phyloP scores from a whole-genome alignment of 345 rosid species.

The Dimocarpus longan region DNA sequence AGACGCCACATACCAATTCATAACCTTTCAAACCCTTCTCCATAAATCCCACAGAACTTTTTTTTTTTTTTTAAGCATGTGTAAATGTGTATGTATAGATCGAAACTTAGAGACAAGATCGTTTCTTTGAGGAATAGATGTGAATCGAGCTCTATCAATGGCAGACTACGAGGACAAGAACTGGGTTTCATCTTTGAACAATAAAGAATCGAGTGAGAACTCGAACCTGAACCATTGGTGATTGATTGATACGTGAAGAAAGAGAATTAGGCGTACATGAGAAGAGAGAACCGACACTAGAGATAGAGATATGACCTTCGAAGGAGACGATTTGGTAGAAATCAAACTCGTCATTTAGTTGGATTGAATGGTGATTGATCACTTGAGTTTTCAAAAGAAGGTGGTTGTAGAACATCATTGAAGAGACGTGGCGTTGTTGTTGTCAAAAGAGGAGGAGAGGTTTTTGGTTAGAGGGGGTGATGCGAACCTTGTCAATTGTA shows the following conservation, averaged over 20 bases:
- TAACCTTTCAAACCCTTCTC: no score
- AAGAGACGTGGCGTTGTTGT: not conserved
- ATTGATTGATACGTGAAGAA: not conserved
- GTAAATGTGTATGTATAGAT: no score
- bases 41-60: conserved; percentile 33
- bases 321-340: conserved; percentile 54
- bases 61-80: no score
- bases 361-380: no score
- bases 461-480: conserved; percentile 18
- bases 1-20: no score
- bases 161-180: conserved; percentile 56
- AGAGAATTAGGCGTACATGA: conserved; percentile 46
- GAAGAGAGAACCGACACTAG: conserved; percentile 96
- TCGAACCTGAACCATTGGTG: conserved; percentile 39
- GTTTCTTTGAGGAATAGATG: conserved; percentile 27
- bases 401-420: no score
- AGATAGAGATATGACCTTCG: conserved; percentile 67
- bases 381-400: no score
- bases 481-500: no score
- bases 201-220: conserved; percentile 69
- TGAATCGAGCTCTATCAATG: conserved; percentile 50
- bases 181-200: conserved; percentile 77
- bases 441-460: conserved; percentile 7
- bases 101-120: conserved; percentile 41
- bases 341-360: conserved; percentile 56